Base-by-base conservation (phyloP, 768 basidiomycete genomes). In the Cyclocybe aegerita region DNA sequence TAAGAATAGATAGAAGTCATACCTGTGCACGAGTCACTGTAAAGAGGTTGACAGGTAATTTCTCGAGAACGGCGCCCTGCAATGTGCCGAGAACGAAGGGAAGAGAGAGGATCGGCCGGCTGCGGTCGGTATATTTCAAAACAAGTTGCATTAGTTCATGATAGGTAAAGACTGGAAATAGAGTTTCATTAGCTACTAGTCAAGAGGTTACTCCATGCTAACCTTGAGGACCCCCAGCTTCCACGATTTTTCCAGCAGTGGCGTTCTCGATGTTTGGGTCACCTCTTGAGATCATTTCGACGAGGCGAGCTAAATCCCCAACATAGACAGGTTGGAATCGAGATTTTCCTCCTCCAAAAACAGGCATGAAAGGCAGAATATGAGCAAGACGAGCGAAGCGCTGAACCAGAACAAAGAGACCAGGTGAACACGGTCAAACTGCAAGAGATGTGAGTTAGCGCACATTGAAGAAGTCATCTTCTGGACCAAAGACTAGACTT, bases 271-370 rank as follows among this genome's bases (percentile, higher is more conserved):
- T 65, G 12, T 70, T 66, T 2, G 66, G 43, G 50, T 82, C 75
- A 12, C 70, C 60, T 47, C 83, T 73, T 7, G 77, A 70, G 48
- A 82, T 70, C 10, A 85, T 72, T 60, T 85, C 85, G 3, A 90
- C 77, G 4, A 78, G 73, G 17, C 72, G 68, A 8, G 82, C 85
- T 30, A 92, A 57, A 61, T 92, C 88, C 0, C 78, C 83, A 1
- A 82, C 86, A 59, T 81, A 89, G 9, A 89, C 82, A 9, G 88
- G 87, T 57, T 90, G 88, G 60, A 90, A 90, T 17, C 68, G 73
- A 5, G 85, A 70, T 8, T 55, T 65, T 1, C 89, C 88, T n/a
- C 83, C 83, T 7, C 80, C 84, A 59, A 88, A 90, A 4, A 90
- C 85, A n/a, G 88, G 88, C 23, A 90, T 65, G 61, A 88, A 82